A percentile compares a stretch with the other conserved stretches of the same genome.
Conservation (phyloP, 345 rosid genomes). For the Lagerstroemia speciosa region DNA sequence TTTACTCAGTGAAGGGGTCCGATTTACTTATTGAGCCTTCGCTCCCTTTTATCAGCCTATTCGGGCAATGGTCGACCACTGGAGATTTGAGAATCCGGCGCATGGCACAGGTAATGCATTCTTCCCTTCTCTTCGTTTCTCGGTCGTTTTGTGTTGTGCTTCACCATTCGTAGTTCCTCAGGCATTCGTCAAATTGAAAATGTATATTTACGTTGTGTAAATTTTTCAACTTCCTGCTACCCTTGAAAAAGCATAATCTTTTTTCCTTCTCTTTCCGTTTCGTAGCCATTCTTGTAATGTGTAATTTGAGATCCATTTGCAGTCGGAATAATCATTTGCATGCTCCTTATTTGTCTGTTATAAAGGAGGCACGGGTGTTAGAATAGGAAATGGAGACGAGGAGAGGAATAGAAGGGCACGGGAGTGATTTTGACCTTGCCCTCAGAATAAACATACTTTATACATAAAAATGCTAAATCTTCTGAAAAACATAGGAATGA, state of each 20-base stretch:
- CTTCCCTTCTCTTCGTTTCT: background rate
- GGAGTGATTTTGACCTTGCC: too few species aligned
- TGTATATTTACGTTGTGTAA: slow-evolving; percentile 40
- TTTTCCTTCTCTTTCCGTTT: background rate
- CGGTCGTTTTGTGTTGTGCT: background rate
- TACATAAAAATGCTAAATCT: too few species aligned
- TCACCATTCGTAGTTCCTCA: slow-evolving; percentile 9
- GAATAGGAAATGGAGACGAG: too few species aligned
- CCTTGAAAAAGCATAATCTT: background rate
- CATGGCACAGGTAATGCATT: background rate
- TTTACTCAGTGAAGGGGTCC: too few species aligned
- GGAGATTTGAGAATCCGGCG: background rate
- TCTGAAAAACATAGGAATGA: too few species aligned
- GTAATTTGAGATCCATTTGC: background rate
- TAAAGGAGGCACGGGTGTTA: too few species aligned
- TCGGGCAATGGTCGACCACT: background rate
- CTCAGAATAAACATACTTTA: too few species aligned
- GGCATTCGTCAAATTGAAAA: slow-evolving; percentile 18
- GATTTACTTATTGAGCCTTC: background rate
- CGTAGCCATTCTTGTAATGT: slow-evolving; percentile 4
- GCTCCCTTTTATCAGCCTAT: background rate
- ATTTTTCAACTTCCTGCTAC: slow-evolving; percentile 1
- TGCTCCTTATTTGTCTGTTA: too few species aligned
- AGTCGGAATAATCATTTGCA: too few species aligned
- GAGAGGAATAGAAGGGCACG: too few species aligned